Percentiles rank a stretch among this genome's conserved stretches.
phyloP scores from a whole-genome alignment of 495 filamentous ascomycete species.

The Xylaria intraflava region DNA sequence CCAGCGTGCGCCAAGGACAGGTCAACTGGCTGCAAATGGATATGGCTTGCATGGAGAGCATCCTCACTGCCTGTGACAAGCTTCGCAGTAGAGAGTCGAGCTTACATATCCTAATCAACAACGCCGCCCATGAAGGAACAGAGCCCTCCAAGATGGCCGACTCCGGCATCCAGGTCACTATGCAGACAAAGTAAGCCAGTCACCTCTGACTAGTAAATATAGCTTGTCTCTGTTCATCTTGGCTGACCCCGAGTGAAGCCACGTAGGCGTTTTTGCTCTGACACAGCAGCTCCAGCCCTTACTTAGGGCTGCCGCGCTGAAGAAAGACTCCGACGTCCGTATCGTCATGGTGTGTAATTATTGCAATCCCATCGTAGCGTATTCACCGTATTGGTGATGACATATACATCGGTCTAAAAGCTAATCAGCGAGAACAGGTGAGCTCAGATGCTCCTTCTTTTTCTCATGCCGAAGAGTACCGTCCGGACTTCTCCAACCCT shows the following conservation, averaged over 20 bases:
- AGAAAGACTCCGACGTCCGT: background rate
- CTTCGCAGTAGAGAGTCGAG: background rate
- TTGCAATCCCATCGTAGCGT: too few relatives aligned
- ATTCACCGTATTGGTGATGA: too few relatives aligned
- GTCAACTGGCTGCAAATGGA: background rate
- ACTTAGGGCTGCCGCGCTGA: background rate
- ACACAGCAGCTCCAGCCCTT: background rate
- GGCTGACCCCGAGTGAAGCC: background rate
- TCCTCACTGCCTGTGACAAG: background rate
- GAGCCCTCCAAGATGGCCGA: background rate
- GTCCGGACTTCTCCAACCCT: background rate
- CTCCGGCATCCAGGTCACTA: background rate
- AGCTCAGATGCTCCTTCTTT: background rate
- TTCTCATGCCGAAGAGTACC: background rate
- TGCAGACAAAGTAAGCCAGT: background rate
- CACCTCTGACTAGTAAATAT: background rate
- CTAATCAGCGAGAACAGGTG: background rate
- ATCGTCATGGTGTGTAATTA: background rate
- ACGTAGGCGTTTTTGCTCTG: background rate
- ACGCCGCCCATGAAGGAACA: background rate
- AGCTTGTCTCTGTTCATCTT: background rate
- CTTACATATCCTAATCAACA: background rate
- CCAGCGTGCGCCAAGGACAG: background rate
- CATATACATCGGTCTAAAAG: too few relatives aligned
- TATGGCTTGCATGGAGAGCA: background rate